These are phyloP conservation scores for Phialophora expanda DNA, from an alignment of 2,329 filamentous ascomycete species.

Conservation along the genomic window DNA sequence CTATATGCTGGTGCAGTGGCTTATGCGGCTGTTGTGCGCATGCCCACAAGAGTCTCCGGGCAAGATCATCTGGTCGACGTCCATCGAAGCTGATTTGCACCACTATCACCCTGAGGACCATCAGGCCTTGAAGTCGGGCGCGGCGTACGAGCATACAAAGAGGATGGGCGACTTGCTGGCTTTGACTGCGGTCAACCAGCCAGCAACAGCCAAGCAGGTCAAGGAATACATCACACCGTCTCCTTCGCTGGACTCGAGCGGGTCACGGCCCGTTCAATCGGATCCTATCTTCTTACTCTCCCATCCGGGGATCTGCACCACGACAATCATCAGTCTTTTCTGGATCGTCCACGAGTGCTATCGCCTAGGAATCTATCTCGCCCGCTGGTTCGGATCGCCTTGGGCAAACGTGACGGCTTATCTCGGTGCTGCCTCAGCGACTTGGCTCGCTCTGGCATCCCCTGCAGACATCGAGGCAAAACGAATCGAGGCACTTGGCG, in stretches of 20 bases:
- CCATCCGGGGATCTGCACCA: constrained; percentile 87
- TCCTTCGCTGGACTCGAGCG: constrained; percentile 22
- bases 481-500: constrained; percentile 58
- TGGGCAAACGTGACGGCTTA: constrained; percentile 86
- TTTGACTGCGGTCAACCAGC: constrained; percentile 67
- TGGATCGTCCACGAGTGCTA: constrained; percentile 41
- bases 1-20: constrained; percentile 82
- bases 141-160: constrained; percentile 85
- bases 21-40: constrained; percentile 73
- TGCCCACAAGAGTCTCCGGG: constrained; percentile 55
- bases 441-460: constrained; percentile 76
- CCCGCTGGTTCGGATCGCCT: constrained; percentile 78
- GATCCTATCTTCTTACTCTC: constrained; percentile 74
- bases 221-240: constrained; percentile 52
- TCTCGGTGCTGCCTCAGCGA: constrained; percentile 73
- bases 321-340: constrained; percentile 76
- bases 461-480: constrained; percentile 52
- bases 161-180: constrained; percentile 81
- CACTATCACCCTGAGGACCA: constrained; percentile 72
- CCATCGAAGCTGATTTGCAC: constrained; percentile 70
- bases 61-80: constrained; percentile 85
- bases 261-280: constrained; percentile 35
- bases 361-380: constrained; percentile 50
- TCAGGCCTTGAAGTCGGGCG: constrained; percentile 68
- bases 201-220: constrained; percentile 65